Conservation (phyloP, 2,329 filamentous ascomycete genomes). For the Aspergillus luchuensis region DNA sequence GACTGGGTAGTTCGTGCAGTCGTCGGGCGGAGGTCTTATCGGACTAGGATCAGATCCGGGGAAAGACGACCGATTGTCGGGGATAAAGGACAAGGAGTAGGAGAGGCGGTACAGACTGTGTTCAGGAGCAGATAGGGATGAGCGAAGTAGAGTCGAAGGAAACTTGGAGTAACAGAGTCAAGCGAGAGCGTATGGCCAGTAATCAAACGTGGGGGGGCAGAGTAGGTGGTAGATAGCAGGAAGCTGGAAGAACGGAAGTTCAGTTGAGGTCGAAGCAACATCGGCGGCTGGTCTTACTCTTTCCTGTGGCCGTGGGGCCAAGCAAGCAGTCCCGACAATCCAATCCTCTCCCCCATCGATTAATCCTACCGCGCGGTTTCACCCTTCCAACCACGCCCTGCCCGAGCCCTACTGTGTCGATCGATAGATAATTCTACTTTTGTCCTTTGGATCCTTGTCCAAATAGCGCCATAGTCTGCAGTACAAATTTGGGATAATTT, state of each 20-base stretch:
- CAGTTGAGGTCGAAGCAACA: slow-evolving; percentile 15
- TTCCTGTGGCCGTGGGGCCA: slow-evolving; percentile 15
- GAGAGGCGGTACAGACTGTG: not conserved
- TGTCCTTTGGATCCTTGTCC: not conserved
- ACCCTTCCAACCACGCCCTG: not conserved
- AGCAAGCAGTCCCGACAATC: slow-evolving; percentile 10
- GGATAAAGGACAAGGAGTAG: not conserved
- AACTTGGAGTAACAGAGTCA: not conserved
- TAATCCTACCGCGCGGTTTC: not conserved
- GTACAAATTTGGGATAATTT: not conserved
- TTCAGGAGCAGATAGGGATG: not conserved
- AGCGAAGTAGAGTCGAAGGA: not conserved
- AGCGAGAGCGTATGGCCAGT: not conserved
- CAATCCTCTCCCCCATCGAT: not conserved
- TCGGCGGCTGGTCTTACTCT: slow-evolving; percentile 16
- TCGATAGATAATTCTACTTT: not conserved
- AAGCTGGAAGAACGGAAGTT: slow-evolving; percentile 9
- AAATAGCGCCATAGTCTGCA: not conserved
- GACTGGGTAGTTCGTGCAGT: slow-evolving; percentile 4
- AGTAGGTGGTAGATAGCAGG: not conserved
- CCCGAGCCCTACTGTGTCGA: slow-evolving; percentile 1
- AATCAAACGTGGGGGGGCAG: not conserved
- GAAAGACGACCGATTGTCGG: slow-evolving; percentile 9
- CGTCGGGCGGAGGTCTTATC: slow-evolving; percentile 26
- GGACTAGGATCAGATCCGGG: slow-evolving; percentile 14